Percentiles rank a stretch among this genome's conserved stretches.
Conservation (phyloP, 2,329 filamentous ascomycete genomes). For the Scedosporium apiospermum region DNA sequence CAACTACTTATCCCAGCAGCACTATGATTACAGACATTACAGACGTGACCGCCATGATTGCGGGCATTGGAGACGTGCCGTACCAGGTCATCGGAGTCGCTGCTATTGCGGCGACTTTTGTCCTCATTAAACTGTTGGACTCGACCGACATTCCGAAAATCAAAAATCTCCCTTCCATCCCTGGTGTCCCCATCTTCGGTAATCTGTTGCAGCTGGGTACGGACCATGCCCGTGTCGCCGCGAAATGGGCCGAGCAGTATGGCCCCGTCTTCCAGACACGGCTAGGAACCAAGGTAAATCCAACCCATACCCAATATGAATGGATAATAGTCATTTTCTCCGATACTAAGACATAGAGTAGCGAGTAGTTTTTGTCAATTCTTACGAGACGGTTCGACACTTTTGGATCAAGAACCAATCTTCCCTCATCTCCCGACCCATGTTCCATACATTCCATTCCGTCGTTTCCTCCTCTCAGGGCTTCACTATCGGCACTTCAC, state of each 20-base stretch:
- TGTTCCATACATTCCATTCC: conserved; percentile 71
- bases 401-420: conserved; percentile 76
- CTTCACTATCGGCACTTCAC: conserved; percentile 75
- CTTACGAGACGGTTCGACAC: conserved; percentile 62
- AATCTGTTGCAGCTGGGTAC: conserved; percentile 52
- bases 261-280: conserved; percentile 57
- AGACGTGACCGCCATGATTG: no score
- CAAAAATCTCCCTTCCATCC: conserved; percentile 51
- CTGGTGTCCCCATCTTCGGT: conserved; percentile 53
- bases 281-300: conserved; percentile 54
- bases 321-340: not conserved
- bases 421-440: conserved; percentile 66
- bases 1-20: not conserved
- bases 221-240: conserved; percentile 44
- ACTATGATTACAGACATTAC: no score
- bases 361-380: conserved; percentile 69
- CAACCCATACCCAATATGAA: not conserved
- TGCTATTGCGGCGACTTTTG: conserved; percentile 10
- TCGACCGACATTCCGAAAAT: conserved; percentile 49
- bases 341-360: conserved; percentile 35
- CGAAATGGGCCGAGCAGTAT: conserved; percentile 49
- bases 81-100: conserved; percentile 7
- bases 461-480: conserved; percentile 69
- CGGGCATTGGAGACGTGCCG: not conserved
- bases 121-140: conserved; percentile 23